phyloP scores from a whole-genome alignment of 2,329 filamentous ascomycete species.

The Botrytis squamosa region DNA sequence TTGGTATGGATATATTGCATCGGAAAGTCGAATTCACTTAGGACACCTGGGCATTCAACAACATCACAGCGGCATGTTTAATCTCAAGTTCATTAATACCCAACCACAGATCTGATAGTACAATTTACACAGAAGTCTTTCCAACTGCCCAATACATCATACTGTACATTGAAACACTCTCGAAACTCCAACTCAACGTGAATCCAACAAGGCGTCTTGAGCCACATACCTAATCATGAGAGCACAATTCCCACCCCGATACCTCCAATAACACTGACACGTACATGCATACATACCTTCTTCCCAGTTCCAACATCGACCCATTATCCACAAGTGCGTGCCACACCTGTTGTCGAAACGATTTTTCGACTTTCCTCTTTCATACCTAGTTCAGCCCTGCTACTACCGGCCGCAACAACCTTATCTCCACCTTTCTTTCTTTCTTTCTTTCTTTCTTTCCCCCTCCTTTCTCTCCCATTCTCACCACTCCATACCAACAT shows the following conservation, averaged over 20 bases:
- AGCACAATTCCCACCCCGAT: not conserved
- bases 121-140: not conserved
- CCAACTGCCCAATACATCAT: not conserved
- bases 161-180: not conserved
- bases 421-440: not conserved
- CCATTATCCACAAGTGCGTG: not conserved
- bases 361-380: not conserved
- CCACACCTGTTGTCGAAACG: not conserved
- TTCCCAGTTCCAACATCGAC: not conserved
- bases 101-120: not conserved
- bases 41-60: not conserved
- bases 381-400: constrained; percentile 9
- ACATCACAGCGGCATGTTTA: not conserved
- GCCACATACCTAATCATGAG: not conserved
- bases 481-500: not conserved
- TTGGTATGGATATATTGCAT: not conserved
- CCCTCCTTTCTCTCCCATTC: too few species aligned
- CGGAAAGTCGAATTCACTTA: not conserved
- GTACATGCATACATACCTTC: not conserved
- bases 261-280: not conserved
- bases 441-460: too few species aligned
- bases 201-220: not conserved
- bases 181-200: not conserved
- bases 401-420: not conserved
- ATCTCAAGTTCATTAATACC: not conserved